Conservation (phyloP, 1,284 basidiomycete species). For the Stygiomarasmius scandens region DNA sequence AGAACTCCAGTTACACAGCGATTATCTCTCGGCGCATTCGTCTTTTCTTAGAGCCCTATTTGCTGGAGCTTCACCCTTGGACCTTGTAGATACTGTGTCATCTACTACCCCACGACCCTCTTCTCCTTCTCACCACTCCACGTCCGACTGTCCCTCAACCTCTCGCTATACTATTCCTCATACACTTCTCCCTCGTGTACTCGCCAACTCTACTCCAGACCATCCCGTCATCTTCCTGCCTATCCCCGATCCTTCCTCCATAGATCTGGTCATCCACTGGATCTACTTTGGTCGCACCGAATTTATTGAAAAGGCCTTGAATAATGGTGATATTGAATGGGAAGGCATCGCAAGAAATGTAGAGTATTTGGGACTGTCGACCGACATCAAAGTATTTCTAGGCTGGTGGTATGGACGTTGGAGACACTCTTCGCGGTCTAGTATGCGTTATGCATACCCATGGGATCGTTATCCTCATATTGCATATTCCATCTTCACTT, state of each 20-base stretch:
- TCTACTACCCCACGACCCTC: conserved; percentile 28
- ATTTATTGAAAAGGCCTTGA: conserved; percentile 62
- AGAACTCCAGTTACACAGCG: conserved; percentile 63
- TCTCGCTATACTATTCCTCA: conserved; percentile 40
- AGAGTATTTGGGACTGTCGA: conserved; percentile 72
- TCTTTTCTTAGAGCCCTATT: conserved; percentile 68
- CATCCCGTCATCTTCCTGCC: conserved; percentile 74
- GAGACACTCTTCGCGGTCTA: conserved; percentile 40
- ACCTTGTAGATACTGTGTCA: conserved; percentile 47
- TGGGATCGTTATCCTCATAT: conserved; percentile 4
- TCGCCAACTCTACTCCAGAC: conserved; percentile 56
- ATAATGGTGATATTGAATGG: conserved; percentile 66
- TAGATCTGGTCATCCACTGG: conserved; percentile 74
- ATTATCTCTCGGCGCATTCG: conserved; percentile 75
- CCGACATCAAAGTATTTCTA: conserved; percentile 70
- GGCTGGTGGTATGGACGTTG: conserved; percentile 65
- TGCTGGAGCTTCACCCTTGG: conserved; percentile 62
- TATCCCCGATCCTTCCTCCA: conserved; percentile 74
- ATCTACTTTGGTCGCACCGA: conserved; percentile 73
- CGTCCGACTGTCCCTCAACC: conserved; percentile 21
- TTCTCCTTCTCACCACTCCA: conserved; percentile 23
- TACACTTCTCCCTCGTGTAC: conserved; percentile 62
- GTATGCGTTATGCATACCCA: conserved; percentile 24
- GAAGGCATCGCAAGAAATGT: conserved; percentile 80
- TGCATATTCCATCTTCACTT: background rate